These are phyloP conservation scores for Nigrospora sphaerica DNA, from an alignment of 2,329 filamentous ascomycete species.

Conservation along the genomic window DNA sequence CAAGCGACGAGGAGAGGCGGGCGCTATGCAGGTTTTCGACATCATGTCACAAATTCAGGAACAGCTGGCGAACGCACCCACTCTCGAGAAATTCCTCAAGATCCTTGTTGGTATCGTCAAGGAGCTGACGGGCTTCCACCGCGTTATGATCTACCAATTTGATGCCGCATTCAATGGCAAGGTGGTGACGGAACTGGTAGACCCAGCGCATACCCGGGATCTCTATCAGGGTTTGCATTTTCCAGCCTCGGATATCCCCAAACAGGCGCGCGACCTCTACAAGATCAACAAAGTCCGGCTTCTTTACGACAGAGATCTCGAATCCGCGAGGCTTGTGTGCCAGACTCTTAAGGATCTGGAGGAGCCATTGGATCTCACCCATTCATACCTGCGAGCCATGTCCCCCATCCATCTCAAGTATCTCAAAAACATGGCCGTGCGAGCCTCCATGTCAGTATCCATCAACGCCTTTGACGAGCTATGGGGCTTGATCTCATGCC, in stretches of 20 bases:
- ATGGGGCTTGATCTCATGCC: slow-evolving; percentile 84
- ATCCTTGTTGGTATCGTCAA: slow-evolving; percentile 80
- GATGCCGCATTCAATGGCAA: slow-evolving; percentile 76
- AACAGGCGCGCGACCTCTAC: slow-evolving; percentile 82
- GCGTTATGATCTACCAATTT: slow-evolving; percentile 91
- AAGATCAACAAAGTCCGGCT: slow-evolving; percentile 84
- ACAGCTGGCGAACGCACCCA: slow-evolving; percentile 67
- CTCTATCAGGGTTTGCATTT: slow-evolving; percentile 85
- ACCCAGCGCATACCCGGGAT: slow-evolving; percentile 72
- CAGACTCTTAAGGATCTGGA: slow-evolving; percentile 67
- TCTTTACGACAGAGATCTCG: slow-evolving; percentile 75
- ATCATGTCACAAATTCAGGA: slow-evolving; percentile 91
- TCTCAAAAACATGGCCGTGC: slow-evolving; percentile 78
- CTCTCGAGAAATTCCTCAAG: slow-evolving; percentile 68
- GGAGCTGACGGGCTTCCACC: slow-evolving; percentile 83
- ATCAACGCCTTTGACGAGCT: slow-evolving; percentile 80
- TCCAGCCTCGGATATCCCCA: slow-evolving; percentile 79
- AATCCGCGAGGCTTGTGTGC: slow-evolving; percentile 76
- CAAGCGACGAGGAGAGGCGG: slow-evolving; percentile 69
- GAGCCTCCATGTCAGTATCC: slow-evolving; percentile 92
- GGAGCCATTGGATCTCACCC: slow-evolving; percentile 71
- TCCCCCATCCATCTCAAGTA: slow-evolving; percentile 88
- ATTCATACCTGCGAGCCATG: slow-evolving; percentile 81
- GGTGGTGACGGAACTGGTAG: slow-evolving; percentile 81
- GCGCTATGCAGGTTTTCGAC: slow-evolving; percentile 84